Conservation (phyloP, 176 grass and related monocot species). For the Musa itinerans region DNA sequence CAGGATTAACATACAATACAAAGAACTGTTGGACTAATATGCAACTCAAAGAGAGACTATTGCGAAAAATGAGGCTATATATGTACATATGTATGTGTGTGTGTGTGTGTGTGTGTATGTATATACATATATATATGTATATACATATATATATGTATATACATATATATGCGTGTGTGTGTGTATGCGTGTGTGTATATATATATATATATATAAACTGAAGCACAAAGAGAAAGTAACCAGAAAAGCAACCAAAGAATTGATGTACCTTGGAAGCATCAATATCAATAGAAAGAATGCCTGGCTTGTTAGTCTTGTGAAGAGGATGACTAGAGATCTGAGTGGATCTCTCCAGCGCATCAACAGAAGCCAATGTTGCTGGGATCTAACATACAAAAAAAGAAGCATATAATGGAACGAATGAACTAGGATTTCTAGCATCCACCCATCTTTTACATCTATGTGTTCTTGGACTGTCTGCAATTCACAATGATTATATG, state of each 20-base stretch:
- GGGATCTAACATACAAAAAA: conserved; percentile 39
- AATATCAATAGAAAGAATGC: conserved; percentile 87
- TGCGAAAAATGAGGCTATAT: no score
- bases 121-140: no score
- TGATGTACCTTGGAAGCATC: conserved; percentile 76
- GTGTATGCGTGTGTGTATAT: no score
- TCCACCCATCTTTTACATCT: not conserved
- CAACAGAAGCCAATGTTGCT: conserved; percentile 50
- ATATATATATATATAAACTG: not conserved
- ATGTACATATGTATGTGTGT: no score
- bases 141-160: no score
- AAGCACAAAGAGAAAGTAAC: conserved; percentile 1
- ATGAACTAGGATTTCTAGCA: not conserved
- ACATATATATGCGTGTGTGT: no score
- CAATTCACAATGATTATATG: not conserved
- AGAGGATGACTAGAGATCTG: conserved; percentile 93
- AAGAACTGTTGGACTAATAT: no score
- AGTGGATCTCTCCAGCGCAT: conserved; percentile 74
- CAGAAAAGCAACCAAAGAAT: not conserved
- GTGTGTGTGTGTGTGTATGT: no score
- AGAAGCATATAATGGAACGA: not conserved
- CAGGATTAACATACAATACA: no score
- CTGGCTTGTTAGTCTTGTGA: conserved; percentile 95
- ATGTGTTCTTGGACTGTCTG: not conserved
- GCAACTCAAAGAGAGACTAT: no score